A percentile compares a stretch with the other conserved stretches of the same genome.
Evolutionary conservation across 371 early-diverging fungal genomes (phyloP).

Genomic region (Lichtheimia ornata): DNA sequence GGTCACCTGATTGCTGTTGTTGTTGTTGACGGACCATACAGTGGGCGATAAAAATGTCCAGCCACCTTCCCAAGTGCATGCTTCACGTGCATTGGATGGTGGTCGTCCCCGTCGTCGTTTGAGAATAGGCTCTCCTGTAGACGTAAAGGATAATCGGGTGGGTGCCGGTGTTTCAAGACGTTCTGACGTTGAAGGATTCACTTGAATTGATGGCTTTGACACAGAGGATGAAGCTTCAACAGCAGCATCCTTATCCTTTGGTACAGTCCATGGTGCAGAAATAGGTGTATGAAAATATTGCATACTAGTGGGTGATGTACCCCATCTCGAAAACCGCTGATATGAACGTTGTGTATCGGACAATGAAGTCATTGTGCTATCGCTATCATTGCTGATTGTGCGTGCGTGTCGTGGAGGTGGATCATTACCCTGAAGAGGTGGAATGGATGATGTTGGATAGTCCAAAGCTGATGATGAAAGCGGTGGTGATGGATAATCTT

Average conservation of each 20-base stretch:
- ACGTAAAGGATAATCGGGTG: constrained; percentile 32
- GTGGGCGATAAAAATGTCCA: constrained; percentile 52
- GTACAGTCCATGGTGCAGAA: neutral
- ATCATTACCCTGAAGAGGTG: constrained; percentile 22
- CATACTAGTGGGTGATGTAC: too few relatives aligned
- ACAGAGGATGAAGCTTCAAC: neutral
- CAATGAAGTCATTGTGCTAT: neutral
- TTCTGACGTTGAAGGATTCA: neutral
- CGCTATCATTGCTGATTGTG: neutral
- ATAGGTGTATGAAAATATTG: neutral
- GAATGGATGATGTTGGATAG: neutral
- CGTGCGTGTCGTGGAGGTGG: constrained; percentile 11
- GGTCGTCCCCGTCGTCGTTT: constrained; percentile 49
- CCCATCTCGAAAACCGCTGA: neutral
- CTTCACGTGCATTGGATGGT: constrained; percentile 22
- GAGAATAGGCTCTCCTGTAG: constrained; percentile 37
- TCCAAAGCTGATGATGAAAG: constrained; percentile 5
- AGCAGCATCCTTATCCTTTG: neutral
- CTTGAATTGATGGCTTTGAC: neutral
- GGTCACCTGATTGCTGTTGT: constrained; percentile 5
- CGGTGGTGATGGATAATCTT: constrained; percentile 13
- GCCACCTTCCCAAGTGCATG: constrained; percentile 35
- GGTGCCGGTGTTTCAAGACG: constrained; percentile 9
- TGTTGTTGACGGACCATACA: constrained; percentile 40
- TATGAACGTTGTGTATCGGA: neutral